Evolutionary conservation across 2,329 filamentous ascomycete genomes (phyloP).

Genomic region (Neonectria ditissima): DNA sequence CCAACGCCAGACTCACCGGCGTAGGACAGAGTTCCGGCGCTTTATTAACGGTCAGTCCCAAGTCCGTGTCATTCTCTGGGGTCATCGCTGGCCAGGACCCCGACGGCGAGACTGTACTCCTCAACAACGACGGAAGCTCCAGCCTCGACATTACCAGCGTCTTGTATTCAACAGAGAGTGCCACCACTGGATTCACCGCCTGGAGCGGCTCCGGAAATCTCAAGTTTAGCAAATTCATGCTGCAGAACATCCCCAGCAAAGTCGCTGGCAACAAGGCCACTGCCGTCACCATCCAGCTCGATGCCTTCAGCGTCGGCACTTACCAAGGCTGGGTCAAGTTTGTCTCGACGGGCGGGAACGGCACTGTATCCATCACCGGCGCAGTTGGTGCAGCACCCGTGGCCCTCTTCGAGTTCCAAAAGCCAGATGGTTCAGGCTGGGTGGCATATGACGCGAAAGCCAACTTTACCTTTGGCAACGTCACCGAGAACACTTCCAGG

Average conservation of each 20-base stretch:
- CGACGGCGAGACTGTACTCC: constrained; percentile 57
- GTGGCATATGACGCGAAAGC: constrained; percentile 55
- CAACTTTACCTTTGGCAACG: constrained; percentile 67
- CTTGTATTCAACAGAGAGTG: constrained; percentile 56
- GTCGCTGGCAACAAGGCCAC: constrained; percentile 55
- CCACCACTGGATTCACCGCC: constrained; percentile 58
- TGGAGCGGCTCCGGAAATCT: constrained; percentile 52
- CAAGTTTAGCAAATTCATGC: constrained; percentile 60
- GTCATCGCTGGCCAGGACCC: constrained; percentile 58
- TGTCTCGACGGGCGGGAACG: constrained; percentile 61
- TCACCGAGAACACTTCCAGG: constrained; percentile 62
- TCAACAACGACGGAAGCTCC: constrained; percentile 63
- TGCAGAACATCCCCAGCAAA: constrained; percentile 58
- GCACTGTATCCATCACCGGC: constrained; percentile 60
- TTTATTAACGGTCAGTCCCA: constrained; percentile 61
- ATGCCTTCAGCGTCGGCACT: constrained; percentile 59
- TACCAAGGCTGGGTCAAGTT: constrained; percentile 63
- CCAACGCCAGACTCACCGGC: constrained; percentile 61
- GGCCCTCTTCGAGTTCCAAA: constrained; percentile 67
- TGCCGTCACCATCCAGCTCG: constrained; percentile 60
- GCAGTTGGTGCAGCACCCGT: constrained; percentile 61
- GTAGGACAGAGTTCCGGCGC: constrained; percentile 60
- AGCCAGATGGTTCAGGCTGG: constrained; percentile 62
- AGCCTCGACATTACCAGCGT: constrained; percentile 58
- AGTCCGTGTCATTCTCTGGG: constrained; percentile 61